Evolutionary conservation across 2,329 filamentous ascomycete genomes (phyloP), one percentile per base, ranked within the genome.

Genomic region (Seiridium cupressi): DNA sequence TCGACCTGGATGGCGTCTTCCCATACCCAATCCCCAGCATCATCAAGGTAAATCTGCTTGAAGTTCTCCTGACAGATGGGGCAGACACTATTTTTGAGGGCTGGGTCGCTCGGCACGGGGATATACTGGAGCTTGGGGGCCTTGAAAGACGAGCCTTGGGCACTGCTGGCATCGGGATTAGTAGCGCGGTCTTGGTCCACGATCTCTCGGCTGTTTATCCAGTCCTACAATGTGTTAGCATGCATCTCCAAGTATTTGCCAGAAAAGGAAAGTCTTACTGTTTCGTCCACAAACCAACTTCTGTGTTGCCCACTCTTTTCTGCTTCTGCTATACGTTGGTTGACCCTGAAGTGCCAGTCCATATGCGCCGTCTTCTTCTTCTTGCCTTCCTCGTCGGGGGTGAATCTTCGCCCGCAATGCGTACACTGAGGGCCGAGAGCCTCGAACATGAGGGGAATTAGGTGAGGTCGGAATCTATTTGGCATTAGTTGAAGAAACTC

Each of bases 331-430:
- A 96, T 92, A 51, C 93, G 89, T 69, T 93, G 90, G 70, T 97
- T 94, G 32, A 94, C 93, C 60, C 90, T 89, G 78, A 99, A 99
- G 75, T 99, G 95, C 95, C 95, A 99, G 76, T 99, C 95, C 81
- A 99, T 89, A 72, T 99, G 95, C 3, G 89, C 87, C 32, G 89
- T 91, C 78, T 98, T 98, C 79, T 90, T 91, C 71, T 89, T 88
- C 68, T 87, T 90, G 10, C 94, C 94, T 64, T 91, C 87, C 10
- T 88, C 86, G 54, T 91, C 91, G 4, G 85, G 85, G 58, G 84
- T 84, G 74, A 99, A 99, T 2, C 95, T 89, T 61, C 93, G 86
- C 32, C 94, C 95, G 72, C 95, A 99, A 61, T 94, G 94, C 10
- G 89, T 91, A 73, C 95, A 99, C 60, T 93, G 91, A 61, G 93